A percentile compares a stretch with the other conserved stretches of the same genome.
phyloP scores from a whole-genome alignment of 139 green algal species.

The Microglena sp. region DNA sequence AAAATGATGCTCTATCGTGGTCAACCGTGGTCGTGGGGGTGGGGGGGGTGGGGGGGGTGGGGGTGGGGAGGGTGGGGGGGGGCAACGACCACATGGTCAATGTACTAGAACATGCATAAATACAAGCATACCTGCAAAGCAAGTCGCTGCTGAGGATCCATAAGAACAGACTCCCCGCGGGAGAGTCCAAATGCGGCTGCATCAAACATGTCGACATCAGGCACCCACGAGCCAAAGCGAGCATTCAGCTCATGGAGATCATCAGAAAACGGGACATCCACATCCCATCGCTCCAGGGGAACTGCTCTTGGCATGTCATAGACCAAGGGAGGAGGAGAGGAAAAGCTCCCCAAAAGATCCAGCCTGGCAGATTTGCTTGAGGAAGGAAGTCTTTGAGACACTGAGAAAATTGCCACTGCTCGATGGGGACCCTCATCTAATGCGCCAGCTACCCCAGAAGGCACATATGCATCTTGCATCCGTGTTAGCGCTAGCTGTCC shows the following conservation, averaged over 20 bases:
- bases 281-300: conserved; percentile 33
- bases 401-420: too few species aligned
- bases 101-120: too few species aligned
- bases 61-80: not conserved
- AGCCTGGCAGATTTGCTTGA: not conserved
- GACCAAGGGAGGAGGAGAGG: not conserved
- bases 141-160: conserved; percentile 67
- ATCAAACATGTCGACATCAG: conserved; percentile 58
- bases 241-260: not conserved
- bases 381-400: too few species aligned
- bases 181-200: conserved; percentile 47
- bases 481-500: too few species aligned
- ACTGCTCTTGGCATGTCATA: conserved; percentile 3
- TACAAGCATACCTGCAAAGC: conserved; percentile 27
- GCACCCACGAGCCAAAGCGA: conserved; percentile 57
- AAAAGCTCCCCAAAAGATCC: not conserved
- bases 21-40: too few species aligned
- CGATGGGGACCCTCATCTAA: too few species aligned
- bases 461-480: too few species aligned
- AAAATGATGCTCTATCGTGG: too few species aligned
- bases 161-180: conserved; percentile 43
- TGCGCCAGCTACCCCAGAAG: too few species aligned
- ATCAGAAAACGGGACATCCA: conserved; percentile 14
- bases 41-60: not conserved
- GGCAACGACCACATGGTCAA: conserved; percentile 7